Evolutionary conservation across 495 filamentous ascomycete species (phyloP).

Genomic region (Hypoxylon perforatum): DNA sequence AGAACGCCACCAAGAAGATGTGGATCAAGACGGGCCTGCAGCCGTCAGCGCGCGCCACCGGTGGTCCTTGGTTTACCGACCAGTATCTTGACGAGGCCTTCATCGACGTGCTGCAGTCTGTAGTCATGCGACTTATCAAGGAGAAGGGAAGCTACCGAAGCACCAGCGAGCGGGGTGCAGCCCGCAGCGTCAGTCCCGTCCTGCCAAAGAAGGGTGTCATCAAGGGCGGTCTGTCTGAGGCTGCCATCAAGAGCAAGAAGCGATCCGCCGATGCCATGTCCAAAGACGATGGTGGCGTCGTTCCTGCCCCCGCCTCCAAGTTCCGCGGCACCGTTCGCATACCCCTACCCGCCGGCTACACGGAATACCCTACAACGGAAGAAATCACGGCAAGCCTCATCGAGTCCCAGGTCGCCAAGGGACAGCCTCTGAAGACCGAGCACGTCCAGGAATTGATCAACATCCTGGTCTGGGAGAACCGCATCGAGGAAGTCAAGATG

Average conservation of each 20-base stretch:
- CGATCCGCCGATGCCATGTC: constrained; percentile 57
- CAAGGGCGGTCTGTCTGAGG: constrained; percentile 48
- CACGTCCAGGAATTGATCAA: constrained; percentile 86
- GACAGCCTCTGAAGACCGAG: constrained; percentile 69
- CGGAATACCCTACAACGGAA: constrained; percentile 78
- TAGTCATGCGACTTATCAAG: constrained; percentile 77
- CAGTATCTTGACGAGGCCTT: constrained; percentile 87
- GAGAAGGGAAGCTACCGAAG: constrained; percentile 71
- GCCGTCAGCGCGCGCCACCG: constrained; percentile 88
- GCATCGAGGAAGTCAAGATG: constrained; percentile 68
- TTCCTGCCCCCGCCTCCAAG: constrained; percentile 40
- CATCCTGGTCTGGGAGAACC: constrained; percentile 85
- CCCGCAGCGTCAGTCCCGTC: constrained; percentile 37
- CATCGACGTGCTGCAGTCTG: constrained; percentile 74
- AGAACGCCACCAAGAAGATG: constrained; percentile 75
- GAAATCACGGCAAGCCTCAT: constrained; percentile 79
- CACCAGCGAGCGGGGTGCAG: constrained; percentile 39
- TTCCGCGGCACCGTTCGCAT: constrained; percentile 62
- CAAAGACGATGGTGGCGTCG: constrained; percentile 45
- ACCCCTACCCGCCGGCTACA: constrained; percentile 75
- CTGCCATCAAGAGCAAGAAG: constrained; percentile 53
- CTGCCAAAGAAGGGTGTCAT: constrained; percentile 59
- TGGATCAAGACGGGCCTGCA: constrained; percentile 83
- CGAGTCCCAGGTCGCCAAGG: constrained; percentile 69
- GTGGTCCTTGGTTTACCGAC: constrained; percentile 93